Evolutionary conservation across 768 basidiomycete species (phyloP), one percentile per base, ranked within the genome.

Genomic region (Lentinula detonsa): DNA sequence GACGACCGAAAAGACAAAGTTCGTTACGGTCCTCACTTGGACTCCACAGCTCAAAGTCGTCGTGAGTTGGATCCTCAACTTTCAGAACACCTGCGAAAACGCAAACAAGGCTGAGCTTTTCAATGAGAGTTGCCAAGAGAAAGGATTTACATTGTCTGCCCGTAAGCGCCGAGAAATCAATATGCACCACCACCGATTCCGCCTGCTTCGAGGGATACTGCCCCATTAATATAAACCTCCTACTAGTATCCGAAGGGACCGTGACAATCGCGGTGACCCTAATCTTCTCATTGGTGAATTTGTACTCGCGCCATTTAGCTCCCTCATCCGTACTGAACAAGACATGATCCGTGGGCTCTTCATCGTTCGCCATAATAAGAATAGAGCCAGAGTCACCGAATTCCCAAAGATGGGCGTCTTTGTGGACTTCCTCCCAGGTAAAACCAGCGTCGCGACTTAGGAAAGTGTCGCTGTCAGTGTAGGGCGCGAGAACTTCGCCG

Each of bases 401-500:
- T 71, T 95, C 95, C 94, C 93, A 99, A 42, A 98, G 80, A 69
- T 98, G 91, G 0, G 97, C 96, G 65, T 96, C 95, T 71, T 99
- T 99, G 78, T 95, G 95, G 0, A 99, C 89, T 75, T 99, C 97
- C 70, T 97, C 86, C 97, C 97, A 99, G 0, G 92, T 94, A 74
- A 97, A 97, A 8, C 97, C 97, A 2, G 86, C 97, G 66, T 99
- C 93, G 4, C 97, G 92, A 60, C 92, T 93, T 45, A 98, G 81
- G 87, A 97, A 98, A 2, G 95, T 97, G 71, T 98, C 96, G 62
- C 88, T 87, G 34, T 98, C 90, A 3, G 78, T 81, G 75, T 99
- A 99, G 0, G 86, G 76, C 0, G 84, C 86, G 1, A 99, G 83
- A 1, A 75, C 69, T 64, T 93, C 89, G 43, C 97, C 97, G 13